A percentile compares a stretch with the other conserved stretches of the same genome.
Conservation (phyloP, 176 grass and related monocot species). For the Sorghum bicolor region DNA sequence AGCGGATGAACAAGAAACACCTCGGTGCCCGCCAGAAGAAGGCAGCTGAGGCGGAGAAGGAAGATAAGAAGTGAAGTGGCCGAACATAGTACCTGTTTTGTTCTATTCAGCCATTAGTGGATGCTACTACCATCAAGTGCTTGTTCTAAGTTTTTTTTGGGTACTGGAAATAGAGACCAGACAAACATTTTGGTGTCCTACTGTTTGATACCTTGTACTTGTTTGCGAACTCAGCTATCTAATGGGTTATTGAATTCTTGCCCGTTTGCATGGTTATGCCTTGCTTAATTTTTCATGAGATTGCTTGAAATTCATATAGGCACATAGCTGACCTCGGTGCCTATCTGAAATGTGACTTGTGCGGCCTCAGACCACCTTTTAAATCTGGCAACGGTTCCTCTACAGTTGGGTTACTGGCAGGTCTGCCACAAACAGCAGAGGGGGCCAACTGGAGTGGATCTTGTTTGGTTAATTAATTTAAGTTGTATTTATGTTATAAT, state of each 20-base stretch:
- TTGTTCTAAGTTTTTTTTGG: constrained; percentile 41
- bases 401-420: not conserved
- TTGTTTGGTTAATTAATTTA: not conserved
- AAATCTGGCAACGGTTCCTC: not conserved
- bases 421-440: not conserved
- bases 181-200: constrained; percentile 2
- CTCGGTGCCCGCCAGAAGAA: constrained; percentile 74
- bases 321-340: not conserved
- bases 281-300: not conserved
- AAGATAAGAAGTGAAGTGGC: constrained; percentile 85
- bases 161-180: constrained; percentile 35
- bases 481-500: not conserved
- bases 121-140: constrained; percentile 16
- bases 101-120: constrained; percentile 31
- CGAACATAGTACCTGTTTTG: constrained; percentile 1
- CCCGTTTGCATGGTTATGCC: not conserved
- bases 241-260: not conserved
- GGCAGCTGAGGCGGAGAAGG: constrained; percentile 85
- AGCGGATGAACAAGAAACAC: constrained; percentile 86
- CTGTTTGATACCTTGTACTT: constrained; percentile 26
- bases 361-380: not conserved
- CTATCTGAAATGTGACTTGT: not conserved
- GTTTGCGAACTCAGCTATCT: not conserved
- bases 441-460: too few species aligned
- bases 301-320: not conserved